Percentiles rank a stretch among this genome's conserved stretches.
Conservation (phyloP, 148 eudicot species). For the Spergularia marina region DNA sequence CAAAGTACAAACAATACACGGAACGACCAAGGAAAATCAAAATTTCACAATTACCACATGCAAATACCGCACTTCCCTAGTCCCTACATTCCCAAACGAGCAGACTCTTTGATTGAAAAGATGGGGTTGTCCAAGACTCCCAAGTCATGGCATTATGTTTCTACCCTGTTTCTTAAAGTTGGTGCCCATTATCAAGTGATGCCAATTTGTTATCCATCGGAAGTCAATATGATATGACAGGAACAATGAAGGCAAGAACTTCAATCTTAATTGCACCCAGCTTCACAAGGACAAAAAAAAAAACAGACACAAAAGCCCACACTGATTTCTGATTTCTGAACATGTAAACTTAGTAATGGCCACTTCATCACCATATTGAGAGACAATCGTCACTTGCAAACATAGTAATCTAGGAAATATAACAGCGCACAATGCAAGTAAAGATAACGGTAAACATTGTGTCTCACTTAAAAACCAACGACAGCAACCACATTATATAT, state of each 20-base stretch:
- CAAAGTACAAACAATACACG: too few relatives aligned
- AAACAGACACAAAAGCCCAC: not conserved
- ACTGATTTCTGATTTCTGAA: not conserved
- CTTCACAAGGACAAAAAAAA: not conserved
- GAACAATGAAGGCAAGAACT: not conserved
- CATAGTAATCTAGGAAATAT: not conserved
- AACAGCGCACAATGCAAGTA: not conserved
- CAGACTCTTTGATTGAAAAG: not conserved
- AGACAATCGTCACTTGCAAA: not conserved
- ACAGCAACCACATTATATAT: not conserved
- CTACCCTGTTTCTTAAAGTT: not conserved
- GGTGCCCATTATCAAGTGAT: not conserved
- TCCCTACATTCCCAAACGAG: too few relatives aligned
- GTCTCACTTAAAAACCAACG: not conserved
- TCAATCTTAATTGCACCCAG: not conserved
- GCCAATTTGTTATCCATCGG: not conserved
- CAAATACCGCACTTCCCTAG: too few relatives aligned
- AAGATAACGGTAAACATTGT: not conserved
- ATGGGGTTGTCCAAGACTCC: not conserved
- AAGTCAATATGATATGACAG: not conserved
- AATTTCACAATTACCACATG: too few relatives aligned
- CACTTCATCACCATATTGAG: not conserved
- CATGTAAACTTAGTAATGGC: slow-evolving; percentile 3
- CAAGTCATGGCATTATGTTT: not conserved
- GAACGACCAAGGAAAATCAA: too few relatives aligned